A percentile compares a stretch with the other conserved stretches of the same genome.
Conservation (phyloP, 1,284 basidiomycete genomes). For the Ceratobasidium sp. region DNA sequence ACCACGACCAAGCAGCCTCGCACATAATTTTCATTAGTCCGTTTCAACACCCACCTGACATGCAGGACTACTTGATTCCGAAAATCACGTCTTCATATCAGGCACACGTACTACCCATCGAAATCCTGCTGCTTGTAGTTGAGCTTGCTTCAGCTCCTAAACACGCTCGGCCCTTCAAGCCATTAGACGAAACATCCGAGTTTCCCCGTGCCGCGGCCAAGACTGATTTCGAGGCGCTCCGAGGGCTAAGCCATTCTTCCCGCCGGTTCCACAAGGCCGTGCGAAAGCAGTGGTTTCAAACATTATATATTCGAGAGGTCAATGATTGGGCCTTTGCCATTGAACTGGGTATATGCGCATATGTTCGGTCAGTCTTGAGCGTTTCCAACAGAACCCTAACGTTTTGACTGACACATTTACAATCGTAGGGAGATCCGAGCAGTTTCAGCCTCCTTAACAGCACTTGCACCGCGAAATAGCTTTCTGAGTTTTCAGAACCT, state of each 20-base stretch:
- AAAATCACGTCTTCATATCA: no score
- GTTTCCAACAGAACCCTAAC: neutral
- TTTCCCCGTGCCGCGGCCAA: conserved; percentile 1
- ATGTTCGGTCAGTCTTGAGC: conserved; percentile 1
- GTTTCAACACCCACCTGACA: no score
- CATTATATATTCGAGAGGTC: neutral
- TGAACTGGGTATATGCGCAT: neutral
- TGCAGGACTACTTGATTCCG: no score
- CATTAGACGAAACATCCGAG: conserved; percentile 8
- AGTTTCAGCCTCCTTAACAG: conserved; percentile 1
- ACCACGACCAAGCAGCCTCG: no score
- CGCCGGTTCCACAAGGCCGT: conserved; percentile 14
- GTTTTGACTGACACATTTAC: neutral
- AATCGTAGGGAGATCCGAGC: conserved; percentile 21
- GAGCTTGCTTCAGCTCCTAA: neutral
- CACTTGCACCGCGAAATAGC: neutral
- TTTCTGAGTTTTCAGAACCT: conserved; percentile 15
- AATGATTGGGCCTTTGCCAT: conserved; percentile 10
- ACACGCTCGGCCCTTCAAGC: neutral
- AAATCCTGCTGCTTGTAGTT: conserved; percentile 3
- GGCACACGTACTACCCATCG: conserved; percentile 17
- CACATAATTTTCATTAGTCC: no score
- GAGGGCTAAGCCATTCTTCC: neutral
- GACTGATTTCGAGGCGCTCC: neutral
- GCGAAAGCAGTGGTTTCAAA: conserved; percentile 17